Percentiles rank a stretch among this genome's conserved stretches.
These are phyloP conservation scores for Ophiostoma pallidulum DNA, from an alignment of 2,329 filamentous ascomycete species.

Conservation along the genomic window DNA sequence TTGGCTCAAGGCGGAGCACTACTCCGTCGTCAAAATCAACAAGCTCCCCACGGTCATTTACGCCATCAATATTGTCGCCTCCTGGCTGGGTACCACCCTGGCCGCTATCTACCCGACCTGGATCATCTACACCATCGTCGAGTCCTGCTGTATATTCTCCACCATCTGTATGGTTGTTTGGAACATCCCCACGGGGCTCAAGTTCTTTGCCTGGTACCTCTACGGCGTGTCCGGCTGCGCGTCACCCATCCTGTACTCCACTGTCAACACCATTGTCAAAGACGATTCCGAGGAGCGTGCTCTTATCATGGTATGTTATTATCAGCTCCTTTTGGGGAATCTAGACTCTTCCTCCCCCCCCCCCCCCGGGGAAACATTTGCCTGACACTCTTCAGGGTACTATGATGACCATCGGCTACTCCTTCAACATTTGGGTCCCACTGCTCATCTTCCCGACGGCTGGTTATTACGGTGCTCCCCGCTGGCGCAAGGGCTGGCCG, in stretches of 20 bases:
- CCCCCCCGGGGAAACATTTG: too few species aligned
- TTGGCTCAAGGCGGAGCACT: slow-evolving; percentile 41
- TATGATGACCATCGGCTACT: slow-evolving; percentile 39
- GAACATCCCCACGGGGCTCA: slow-evolving; percentile 39
- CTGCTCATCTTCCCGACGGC: slow-evolving; percentile 34
- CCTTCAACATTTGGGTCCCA: slow-evolving; percentile 36
- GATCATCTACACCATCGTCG: slow-evolving; percentile 35
- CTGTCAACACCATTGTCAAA: slow-evolving; percentile 33
- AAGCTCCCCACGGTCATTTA: slow-evolving; percentile 39
- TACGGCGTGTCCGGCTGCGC: slow-evolving; percentile 30
- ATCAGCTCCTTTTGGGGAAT: background rate
- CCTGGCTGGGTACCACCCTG: slow-evolving; percentile 39
- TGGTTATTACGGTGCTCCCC: slow-evolving; percentile 31
- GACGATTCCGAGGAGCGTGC: slow-evolving; percentile 32
- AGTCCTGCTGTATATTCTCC: slow-evolving; percentile 30
- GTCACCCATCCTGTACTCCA: slow-evolving; percentile 34
- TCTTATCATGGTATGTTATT: slow-evolving; percentile 23
- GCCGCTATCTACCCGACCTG: slow-evolving; percentile 42
- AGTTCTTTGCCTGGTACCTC: slow-evolving; percentile 36
- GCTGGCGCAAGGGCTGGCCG: slow-evolving; percentile 40
- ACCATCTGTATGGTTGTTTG: slow-evolving; percentile 38
- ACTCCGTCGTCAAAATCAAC: slow-evolving; percentile 39
- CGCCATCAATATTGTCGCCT: slow-evolving; percentile 38
- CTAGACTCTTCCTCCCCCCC: background rate
- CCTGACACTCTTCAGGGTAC: slow-evolving; percentile 29